These are phyloP conservation scores for Miscanthus sacchariflorus DNA, from an alignment of 202 grass and related monocot species.

Conservation along the genomic window DNA sequence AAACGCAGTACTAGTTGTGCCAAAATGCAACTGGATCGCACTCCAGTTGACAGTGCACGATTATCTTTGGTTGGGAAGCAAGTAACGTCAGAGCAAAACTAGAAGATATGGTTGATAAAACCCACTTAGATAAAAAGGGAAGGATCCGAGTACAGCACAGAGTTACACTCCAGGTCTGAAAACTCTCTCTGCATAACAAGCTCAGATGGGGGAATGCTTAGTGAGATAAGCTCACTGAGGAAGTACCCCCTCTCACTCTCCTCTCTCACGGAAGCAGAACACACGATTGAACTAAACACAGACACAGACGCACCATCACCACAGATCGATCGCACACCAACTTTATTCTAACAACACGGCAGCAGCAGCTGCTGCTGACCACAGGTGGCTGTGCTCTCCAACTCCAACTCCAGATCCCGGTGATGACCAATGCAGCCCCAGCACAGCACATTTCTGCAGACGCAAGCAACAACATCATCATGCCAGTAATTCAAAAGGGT, in stretches of 20 bases:
- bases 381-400: constrained; percentile 18
- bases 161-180: neutral
- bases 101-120: neutral
- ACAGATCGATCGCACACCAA: constrained; percentile 27
- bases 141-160: neutral
- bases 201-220: constrained; percentile 4
- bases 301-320: constrained; percentile 30
- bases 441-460: constrained; percentile 47
- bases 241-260: neutral
- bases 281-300: constrained; percentile 37
- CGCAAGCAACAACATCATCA: constrained; percentile 4
- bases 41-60: no score
- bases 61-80: neutral
- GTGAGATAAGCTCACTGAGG: constrained; percentile 3
- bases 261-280: constrained; percentile 9
- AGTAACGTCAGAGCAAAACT: neutral
- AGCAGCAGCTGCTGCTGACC: constrained; percentile 19
- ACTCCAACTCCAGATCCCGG: constrained; percentile 37
- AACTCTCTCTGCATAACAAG: constrained; percentile 11
- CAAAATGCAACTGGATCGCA: no score
- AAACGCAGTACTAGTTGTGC: no score
- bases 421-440: constrained; percentile 45
- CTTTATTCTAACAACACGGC: constrained; percentile 57
- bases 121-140: neutral
- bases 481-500: neutral